Evolutionary conservation across 176 grass and related monocot species (phyloP).

Genomic region (Puccinellia tenuiflora): DNA sequence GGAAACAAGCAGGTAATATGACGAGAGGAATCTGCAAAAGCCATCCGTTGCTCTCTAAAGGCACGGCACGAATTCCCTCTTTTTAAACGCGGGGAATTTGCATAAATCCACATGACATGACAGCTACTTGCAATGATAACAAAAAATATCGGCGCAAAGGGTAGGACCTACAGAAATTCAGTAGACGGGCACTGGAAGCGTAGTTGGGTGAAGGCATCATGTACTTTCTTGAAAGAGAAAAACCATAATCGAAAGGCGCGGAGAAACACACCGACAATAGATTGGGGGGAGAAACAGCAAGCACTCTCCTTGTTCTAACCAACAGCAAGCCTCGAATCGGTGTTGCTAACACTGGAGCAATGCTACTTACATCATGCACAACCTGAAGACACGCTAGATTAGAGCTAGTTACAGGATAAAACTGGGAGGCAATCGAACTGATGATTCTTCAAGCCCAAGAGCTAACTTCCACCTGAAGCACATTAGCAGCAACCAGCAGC

Average conservation of each 20-base stretch:
- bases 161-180: constrained; percentile 47
- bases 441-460: neutral
- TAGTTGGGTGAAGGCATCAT: constrained; percentile 36
- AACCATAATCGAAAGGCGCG: constrained; percentile 15
- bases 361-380: neutral
- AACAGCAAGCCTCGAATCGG: neutral
- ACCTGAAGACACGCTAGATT: neutral
- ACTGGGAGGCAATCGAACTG: neutral
- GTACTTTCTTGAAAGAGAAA: constrained; percentile 42
- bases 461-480: neutral
- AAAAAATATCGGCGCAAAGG: constrained; percentile 10
- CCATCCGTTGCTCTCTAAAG: constrained; percentile 18
- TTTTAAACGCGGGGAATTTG: constrained; percentile 24
- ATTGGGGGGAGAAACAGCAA: neutral
- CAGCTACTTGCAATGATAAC: constrained; percentile 22
- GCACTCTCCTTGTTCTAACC: constrained; percentile 9
- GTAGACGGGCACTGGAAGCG: constrained; percentile 30
- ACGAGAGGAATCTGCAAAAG: constrained; percentile 39
- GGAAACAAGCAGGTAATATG: constrained; percentile 24
- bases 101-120: constrained; percentile 29
- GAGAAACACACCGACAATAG: neutral
- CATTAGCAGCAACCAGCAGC: neutral
- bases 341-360: neutral
- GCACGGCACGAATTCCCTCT: constrained; percentile 13
- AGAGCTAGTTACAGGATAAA: neutral